Evolutionary conservation across 352 stramenopile genomes (phyloP).

Genomic region (Pythium sukuiense): DNA sequence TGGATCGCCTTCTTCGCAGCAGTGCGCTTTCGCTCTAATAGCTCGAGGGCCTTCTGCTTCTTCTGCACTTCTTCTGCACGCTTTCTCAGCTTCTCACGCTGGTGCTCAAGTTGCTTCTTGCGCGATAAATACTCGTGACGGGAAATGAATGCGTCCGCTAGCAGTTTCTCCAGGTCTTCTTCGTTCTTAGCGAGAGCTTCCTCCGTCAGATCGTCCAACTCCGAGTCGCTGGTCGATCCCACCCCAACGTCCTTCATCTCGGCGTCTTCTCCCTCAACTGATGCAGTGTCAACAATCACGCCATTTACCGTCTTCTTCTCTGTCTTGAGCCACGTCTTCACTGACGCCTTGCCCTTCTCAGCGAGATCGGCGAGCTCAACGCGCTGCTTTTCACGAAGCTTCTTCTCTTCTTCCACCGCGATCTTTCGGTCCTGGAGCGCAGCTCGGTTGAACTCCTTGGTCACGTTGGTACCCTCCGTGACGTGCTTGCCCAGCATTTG

Average conservation of each 20-base stretch:
- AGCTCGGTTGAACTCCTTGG: conserved; percentile 75
- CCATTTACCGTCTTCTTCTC: conserved; percentile 50
- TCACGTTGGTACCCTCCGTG: conserved; percentile 48
- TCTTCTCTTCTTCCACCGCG: conserved; percentile 80
- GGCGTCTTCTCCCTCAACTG: conserved; percentile 35
- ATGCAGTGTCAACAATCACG: conserved; percentile 16
- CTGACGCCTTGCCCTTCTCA: conserved; percentile 54
- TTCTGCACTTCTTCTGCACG: conserved; percentile 58
- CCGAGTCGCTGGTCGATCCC: conserved; percentile 56
- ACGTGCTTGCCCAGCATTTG: conserved; percentile 58
- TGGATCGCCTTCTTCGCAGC: conserved; percentile 70
- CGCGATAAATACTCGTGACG: conserved; percentile 79
- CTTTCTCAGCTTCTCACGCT: conserved; percentile 60
- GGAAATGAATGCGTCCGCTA: conserved; percentile 64
- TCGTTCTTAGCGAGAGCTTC: conserved; percentile 68
- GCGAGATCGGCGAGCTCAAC: conserved; percentile 52
- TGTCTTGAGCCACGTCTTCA: conserved; percentile 59
- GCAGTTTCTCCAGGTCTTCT: conserved; percentile 69
- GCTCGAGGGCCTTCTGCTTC: conserved; percentile 65
- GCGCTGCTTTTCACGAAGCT: conserved; percentile 70
- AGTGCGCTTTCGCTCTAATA: conserved; percentile 58
- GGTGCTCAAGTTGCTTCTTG: conserved; percentile 69
- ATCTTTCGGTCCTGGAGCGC: conserved; percentile 66
- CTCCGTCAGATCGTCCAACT: conserved; percentile 67
- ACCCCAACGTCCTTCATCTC: conserved; percentile 34